A percentile compares a stretch with the other conserved stretches of the same genome.
Evolutionary conservation across 2,329 filamentous ascomycete species (phyloP).

Genomic region (Fusarium sp.): DNA sequence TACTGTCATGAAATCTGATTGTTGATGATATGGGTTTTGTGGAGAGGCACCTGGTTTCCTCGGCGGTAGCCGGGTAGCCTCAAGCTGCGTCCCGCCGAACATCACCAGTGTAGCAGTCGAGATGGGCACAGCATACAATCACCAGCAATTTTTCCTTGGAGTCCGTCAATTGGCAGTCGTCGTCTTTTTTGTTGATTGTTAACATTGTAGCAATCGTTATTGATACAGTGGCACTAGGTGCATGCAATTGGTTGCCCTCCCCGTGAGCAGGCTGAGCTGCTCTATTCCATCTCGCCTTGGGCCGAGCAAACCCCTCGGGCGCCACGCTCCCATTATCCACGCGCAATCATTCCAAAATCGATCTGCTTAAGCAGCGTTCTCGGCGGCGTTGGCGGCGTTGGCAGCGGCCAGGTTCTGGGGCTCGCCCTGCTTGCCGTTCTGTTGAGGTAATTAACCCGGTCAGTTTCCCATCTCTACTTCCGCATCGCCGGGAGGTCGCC

Average conservation of each 20-base stretch:
- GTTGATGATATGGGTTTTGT: slow-evolving; percentile 26
- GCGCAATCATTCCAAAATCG: slow-evolving; percentile 34
- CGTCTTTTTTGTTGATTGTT: slow-evolving; percentile 41
- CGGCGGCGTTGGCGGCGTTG: slow-evolving; percentile 58
- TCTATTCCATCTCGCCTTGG: slow-evolving; percentile 34
- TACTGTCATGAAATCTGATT: slow-evolving; percentile 1
- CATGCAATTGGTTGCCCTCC: slow-evolving; percentile 39
- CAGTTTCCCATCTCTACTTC: slow-evolving; percentile 28
- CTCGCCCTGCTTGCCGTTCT: slow-evolving; percentile 98
- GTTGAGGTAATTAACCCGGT: slow-evolving; percentile 52
- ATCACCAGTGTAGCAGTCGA: slow-evolving; percentile 7
- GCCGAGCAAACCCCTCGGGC: slow-evolving; percentile 32
- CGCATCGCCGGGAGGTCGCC: slow-evolving; percentile 30
- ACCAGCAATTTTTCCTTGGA: not conserved
- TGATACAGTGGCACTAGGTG: slow-evolving; percentile 48
- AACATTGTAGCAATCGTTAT: slow-evolving; percentile 50
- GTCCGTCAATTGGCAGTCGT: slow-evolving; percentile 23
- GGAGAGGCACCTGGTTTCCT: slow-evolving; percentile 28
- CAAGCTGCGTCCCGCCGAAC: slow-evolving; percentile 31
- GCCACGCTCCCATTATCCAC: slow-evolving; percentile 39
- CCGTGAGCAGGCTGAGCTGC: slow-evolving; percentile 31
- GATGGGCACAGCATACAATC: slow-evolving; percentile 13
- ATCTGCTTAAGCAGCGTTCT: slow-evolving; percentile 52
- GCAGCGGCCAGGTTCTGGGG: slow-evolving; percentile 75
- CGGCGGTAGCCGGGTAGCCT: slow-evolving; percentile 42